A percentile compares a stretch with the other conserved stretches of the same genome.
Conservation (phyloP, 2,329 filamentous ascomycete genomes). For the Spiromastix sp. region DNA sequence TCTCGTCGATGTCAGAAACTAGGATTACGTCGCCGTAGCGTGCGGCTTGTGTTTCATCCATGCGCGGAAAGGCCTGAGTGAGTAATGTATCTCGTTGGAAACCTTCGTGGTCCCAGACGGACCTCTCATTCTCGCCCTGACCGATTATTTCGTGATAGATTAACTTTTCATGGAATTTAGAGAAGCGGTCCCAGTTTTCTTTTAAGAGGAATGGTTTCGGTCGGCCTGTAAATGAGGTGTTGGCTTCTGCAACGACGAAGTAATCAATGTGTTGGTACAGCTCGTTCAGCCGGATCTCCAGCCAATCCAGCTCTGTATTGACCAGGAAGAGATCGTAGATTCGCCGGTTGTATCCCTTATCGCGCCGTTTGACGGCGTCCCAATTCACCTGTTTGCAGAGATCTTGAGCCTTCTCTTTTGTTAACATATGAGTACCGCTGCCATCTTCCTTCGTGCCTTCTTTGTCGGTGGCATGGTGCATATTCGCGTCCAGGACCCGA, state of each 20-base stretch:
- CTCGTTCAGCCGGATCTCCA: constrained; percentile 53
- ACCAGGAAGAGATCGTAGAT: constrained; percentile 54
- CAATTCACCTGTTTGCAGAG: constrained; percentile 1
- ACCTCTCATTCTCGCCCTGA: constrained; percentile 1
- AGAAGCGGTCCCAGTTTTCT: constrained; percentile 44
- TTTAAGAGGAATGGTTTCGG: constrained; percentile 45
- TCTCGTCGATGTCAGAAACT: constrained; percentile 46
- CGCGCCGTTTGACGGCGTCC: background rate
- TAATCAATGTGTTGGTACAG: constrained; percentile 52
- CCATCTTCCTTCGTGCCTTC: no score
- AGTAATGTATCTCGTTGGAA: constrained; percentile 49
- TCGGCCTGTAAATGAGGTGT: constrained; percentile 47
- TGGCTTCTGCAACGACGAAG: constrained; percentile 53
- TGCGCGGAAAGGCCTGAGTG: constrained; percentile 43
- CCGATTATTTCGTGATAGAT: constrained; percentile 45
- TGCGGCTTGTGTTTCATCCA: constrained; percentile 17
- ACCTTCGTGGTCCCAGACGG: constrained; percentile 43
- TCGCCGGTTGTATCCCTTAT: constrained; percentile 29
- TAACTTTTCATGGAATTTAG: constrained; percentile 48
- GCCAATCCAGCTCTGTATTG: constrained; percentile 54
- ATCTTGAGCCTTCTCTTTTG: background rate
- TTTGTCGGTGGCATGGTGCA: no score
- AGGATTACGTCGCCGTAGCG: constrained; percentile 3
- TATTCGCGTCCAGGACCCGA: no score
- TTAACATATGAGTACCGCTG: background rate